A percentile compares a stretch with the other conserved stretches of the same genome.
Evolutionary conservation across 1,139 yeast genomes (phyloP).

Genomic region (Sugiyamaella japonica): DNA sequence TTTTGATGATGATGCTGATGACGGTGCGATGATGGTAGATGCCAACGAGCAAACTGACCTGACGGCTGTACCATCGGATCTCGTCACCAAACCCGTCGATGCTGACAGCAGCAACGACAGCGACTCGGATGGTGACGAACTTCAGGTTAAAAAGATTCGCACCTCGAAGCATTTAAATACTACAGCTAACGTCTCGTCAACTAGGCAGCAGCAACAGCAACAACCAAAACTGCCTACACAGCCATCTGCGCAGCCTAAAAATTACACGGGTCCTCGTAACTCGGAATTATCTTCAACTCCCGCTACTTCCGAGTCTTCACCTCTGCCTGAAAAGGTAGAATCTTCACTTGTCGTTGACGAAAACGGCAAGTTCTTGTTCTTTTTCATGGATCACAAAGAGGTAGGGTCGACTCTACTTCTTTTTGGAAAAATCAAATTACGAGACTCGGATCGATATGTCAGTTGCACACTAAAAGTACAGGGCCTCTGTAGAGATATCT

Average conservation of each 20-base stretch:
- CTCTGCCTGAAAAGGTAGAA: slow-evolving; percentile 6
- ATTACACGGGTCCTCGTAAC: neutral
- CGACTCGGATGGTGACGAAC: slow-evolving; percentile 16
- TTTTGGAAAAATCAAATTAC: slow-evolving; percentile 81
- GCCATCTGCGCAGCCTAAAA: slow-evolving; percentile 2
- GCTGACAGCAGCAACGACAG: neutral
- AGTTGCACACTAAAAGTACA: slow-evolving; percentile 79
- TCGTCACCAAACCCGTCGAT: neutral
- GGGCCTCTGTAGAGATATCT: slow-evolving; percentile 70
- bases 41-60: neutral
- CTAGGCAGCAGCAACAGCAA: slow-evolving; percentile 2
- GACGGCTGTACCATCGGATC: neutral
- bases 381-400: slow-evolving; percentile 89
- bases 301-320: slow-evolving; percentile 1
- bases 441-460: slow-evolving; percentile 45
- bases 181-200: slow-evolving; percentile 19
- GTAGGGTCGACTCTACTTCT: slow-evolving; percentile 66
- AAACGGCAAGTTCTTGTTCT: slow-evolving; percentile 63
- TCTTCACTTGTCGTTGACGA: slow-evolving; percentile 25
- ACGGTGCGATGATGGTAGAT: neutral
- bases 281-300: neutral
- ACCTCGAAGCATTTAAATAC: slow-evolving; percentile 8
- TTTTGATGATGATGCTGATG: slow-evolving; percentile 15
- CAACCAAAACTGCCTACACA: slow-evolving; percentile 6
- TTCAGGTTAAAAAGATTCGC: slow-evolving; percentile 12